These are phyloP conservation scores for Saccharomycopsis sp. DNA, from an alignment of 805 yeast species.

Conservation along the genomic window DNA sequence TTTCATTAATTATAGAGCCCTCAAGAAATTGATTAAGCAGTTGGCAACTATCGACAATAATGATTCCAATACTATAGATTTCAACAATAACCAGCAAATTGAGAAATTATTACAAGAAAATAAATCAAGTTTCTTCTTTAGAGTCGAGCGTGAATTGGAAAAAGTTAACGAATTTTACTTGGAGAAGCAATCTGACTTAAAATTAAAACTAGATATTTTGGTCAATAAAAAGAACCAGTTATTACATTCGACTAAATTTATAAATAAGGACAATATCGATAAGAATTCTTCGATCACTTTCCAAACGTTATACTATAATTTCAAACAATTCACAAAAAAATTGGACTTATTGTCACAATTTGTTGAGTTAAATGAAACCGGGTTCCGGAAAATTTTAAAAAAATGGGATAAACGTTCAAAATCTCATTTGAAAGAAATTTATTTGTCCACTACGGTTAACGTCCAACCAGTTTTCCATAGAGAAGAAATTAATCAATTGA, in stretches of 20 bases:
- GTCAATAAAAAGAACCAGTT: conserved; percentile 61
- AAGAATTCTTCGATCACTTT: conserved; percentile 55
- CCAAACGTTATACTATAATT: conserved; percentile 78
- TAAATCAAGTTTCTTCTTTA: conserved; percentile 81
- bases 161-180: conserved; percentile 90
- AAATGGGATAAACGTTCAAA: conserved; percentile 98
- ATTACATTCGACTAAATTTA: conserved; percentile 2
- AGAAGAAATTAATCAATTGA: conserved; percentile 74
- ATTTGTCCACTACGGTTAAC: conserved; percentile 84
- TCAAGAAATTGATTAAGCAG: conserved; percentile 85
- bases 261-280: background rate
- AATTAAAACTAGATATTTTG: conserved; percentile 69
- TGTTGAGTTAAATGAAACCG: conserved; percentile 90
- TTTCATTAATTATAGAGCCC: conserved; percentile 89
- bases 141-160: conserved; percentile 89
- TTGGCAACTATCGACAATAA: conserved; percentile 41
- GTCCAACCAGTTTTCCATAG: conserved; percentile 96
- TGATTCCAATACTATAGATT: conserved; percentile 32
- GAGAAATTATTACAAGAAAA: conserved; percentile 70
- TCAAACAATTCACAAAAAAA: conserved; percentile 84
- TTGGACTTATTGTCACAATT: conserved; percentile 84
- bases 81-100: conserved; percentile 27
- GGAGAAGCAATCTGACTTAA: conserved; percentile 84
- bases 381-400: conserved; percentile 89
- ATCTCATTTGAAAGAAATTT: conserved; percentile 88